These are phyloP conservation scores for Asterophora parasitica DNA, from an alignment of 768 basidiomycete genomes.

Conservation along the genomic window DNA sequence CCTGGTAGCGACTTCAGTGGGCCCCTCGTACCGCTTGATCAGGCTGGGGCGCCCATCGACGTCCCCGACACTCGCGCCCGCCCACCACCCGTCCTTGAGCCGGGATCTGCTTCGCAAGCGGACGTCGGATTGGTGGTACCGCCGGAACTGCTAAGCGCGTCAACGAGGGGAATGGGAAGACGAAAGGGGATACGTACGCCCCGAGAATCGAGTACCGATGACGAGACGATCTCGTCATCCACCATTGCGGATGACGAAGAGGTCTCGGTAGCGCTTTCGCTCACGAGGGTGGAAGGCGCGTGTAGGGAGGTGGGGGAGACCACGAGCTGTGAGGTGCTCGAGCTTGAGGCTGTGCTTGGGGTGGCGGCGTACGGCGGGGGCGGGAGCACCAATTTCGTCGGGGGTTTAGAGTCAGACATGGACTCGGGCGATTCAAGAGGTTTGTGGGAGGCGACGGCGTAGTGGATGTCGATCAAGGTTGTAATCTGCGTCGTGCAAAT, in stretches of 20 bases:
- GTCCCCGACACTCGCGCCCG: conserved; percentile 35
- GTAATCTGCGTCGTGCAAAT: too few species aligned
- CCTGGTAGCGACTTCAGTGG: conserved; percentile 25
- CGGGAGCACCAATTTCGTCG: background rate
- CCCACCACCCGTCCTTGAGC: conserved; percentile 45
- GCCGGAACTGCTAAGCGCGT: conserved; percentile 44
- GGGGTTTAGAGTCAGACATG: background rate
- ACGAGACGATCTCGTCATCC: conserved; percentile 12
- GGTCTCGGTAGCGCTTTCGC: background rate
- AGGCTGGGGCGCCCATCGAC: conserved; percentile 35
- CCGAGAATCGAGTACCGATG: conserved; percentile 23
- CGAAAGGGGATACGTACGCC: conserved; percentile 23
- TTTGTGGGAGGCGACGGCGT: conserved; percentile 22
- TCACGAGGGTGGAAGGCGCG: background rate
- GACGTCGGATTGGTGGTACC: conserved; percentile 49
- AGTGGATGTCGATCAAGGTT: conserved; percentile 44
- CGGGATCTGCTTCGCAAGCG: conserved; percentile 29
- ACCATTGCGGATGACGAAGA: too few species aligned
- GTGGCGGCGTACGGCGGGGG: conserved; percentile 8
- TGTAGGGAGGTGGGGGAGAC: conserved; percentile 5
- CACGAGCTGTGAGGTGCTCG: background rate
- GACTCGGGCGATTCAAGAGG: conserved; percentile 11
- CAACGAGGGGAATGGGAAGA: background rate
- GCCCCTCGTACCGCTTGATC: conserved; percentile 41
- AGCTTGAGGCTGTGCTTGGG: background rate